Evolutionary conservation across 495 filamentous ascomycete species (phyloP).

Genomic region (Tuber umbilicatum): DNA sequence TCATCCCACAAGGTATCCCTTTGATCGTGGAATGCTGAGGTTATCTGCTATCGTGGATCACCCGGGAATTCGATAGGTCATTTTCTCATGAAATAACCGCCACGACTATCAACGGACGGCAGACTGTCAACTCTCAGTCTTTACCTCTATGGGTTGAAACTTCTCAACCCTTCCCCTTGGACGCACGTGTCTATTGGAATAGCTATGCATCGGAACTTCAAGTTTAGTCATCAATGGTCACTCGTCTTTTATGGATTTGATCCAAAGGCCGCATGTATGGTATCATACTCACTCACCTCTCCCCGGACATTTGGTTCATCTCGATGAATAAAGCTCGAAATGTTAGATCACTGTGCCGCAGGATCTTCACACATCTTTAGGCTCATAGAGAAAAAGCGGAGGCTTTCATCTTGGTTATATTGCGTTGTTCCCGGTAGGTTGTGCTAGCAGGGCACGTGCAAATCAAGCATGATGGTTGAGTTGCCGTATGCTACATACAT

Average conservation of each 20-base stretch:
- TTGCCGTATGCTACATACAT: constrained; percentile 4
- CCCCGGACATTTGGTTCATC: background rate
- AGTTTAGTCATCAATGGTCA: background rate
- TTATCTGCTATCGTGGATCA: background rate
- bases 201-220: background rate
- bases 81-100: background rate
- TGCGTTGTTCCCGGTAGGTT: background rate
- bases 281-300: background rate
- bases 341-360: background rate
- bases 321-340: background rate
- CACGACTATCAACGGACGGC: background rate
- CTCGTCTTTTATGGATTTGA: background rate
- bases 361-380: background rate
- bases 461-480: background rate
- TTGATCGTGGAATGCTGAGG: constrained; percentile 2
- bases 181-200: background rate
- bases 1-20: background rate
- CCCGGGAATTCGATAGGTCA: constrained; percentile 3
- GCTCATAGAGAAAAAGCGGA: background rate
- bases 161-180: background rate
- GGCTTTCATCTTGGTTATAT: background rate
- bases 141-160: background rate
- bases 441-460: background rate
- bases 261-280: background rate
- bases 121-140: background rate